A percentile compares a stretch with the other conserved stretches of the same genome.
Conservation (phyloP, 129 eudicot species). For the Helianthus tuberosus region DNA sequence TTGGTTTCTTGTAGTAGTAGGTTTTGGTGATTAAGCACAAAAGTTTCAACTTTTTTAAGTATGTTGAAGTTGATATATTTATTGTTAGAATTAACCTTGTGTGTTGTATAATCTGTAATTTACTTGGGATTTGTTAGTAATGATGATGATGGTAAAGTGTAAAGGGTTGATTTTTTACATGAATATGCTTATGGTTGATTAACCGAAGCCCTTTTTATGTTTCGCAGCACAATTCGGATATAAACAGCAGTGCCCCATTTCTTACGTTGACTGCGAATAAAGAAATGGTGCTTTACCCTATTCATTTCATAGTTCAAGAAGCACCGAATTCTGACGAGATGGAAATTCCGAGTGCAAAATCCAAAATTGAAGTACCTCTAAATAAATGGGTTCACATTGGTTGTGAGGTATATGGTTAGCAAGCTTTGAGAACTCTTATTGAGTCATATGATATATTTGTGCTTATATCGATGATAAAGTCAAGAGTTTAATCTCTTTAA, state of each 20-base stretch:
- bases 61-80: conserved; percentile 14
- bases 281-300: conserved; percentile 58
- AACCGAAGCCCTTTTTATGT: neutral
- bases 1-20: neutral
- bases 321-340: conserved; percentile 37
- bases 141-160: conserved; percentile 10
- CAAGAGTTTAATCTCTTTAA: neutral
- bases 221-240: conserved; percentile 57
- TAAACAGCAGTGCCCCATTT: conserved; percentile 46
- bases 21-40: conserved; percentile 19
- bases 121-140: neutral
- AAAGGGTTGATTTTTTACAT: neutral
- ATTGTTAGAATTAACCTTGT: neutral
- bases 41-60: neutral
- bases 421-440: neutral
- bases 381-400: conserved; percentile 88
- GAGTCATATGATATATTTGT: neutral
- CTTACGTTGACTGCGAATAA: conserved; percentile 52
- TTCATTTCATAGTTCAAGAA: conserved; percentile 43
- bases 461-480: conserved; percentile 9
- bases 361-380: conserved; percentile 48
- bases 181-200: neutral
- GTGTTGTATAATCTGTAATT: neutral
- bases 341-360: conserved; percentile 37
- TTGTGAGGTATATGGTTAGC: conserved; percentile 60